Evolutionary conservation across 768 basidiomycete species (phyloP).

Genomic region (Kwoniella newhampshirensis): DNA sequence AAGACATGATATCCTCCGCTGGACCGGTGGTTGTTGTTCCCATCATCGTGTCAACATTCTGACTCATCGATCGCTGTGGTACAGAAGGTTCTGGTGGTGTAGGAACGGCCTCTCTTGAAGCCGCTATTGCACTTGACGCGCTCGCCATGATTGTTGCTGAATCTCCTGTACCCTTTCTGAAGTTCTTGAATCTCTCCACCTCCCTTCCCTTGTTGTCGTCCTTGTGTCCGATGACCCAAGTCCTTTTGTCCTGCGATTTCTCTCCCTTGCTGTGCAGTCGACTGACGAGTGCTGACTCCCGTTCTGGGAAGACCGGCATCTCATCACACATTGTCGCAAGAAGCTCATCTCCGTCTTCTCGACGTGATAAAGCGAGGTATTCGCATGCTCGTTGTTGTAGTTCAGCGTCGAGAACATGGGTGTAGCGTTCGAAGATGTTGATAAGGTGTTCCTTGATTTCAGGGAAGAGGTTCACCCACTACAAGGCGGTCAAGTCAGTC

Average conservation of each 20-base stretch:
- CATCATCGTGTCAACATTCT: conserved; percentile 53
- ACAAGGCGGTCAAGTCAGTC: conserved; percentile 56
- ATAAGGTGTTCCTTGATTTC: conserved; percentile 93
- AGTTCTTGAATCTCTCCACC: conserved; percentile 59
- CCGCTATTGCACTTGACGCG: no score
- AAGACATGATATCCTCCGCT: conserved; percentile 65
- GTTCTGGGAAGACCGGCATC: conserved; percentile 97
- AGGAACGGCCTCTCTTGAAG: no score
- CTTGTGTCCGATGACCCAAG: conserved; percentile 94
- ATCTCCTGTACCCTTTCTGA: conserved; percentile 55
- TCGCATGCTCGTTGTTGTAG: conserved; percentile 98
- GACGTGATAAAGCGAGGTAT: conserved; percentile 80
- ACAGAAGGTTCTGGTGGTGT: conserved; percentile 3
- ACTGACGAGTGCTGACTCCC: conserved; percentile 83
- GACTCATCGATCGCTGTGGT: conserved; percentile 32
- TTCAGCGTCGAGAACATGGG: conserved; percentile 95
- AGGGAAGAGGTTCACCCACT: conserved; percentile 98
- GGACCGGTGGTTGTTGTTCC: conserved; percentile 50
- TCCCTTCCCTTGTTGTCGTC: conserved; percentile 81
- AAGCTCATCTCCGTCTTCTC: conserved; percentile 86
- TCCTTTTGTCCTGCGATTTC: conserved; percentile 91
- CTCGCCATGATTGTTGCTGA: conserved; percentile 7
- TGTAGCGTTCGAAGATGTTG: conserved; percentile 93
- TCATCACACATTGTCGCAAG: conserved; percentile 95
- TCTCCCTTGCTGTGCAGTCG: conserved; percentile 84